Percentiles rank a stretch among this genome's conserved stretches.
These are phyloP conservation scores for Hyaloscypha bicolor DNA, from an alignment of 495 filamentous ascomycete genomes.

Conservation along the genomic window DNA sequence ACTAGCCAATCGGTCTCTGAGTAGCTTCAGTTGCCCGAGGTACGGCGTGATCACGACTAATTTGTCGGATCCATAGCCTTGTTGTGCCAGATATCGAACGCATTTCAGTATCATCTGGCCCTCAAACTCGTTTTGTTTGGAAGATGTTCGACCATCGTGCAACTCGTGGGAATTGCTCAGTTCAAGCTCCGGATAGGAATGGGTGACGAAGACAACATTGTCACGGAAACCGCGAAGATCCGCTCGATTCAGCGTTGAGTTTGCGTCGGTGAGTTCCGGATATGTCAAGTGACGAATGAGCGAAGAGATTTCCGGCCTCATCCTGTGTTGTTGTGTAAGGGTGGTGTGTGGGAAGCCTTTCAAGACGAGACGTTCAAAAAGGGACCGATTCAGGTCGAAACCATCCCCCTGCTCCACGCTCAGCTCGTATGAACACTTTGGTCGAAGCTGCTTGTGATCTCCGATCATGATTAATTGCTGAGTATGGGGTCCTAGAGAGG, in stretches of 20 bases:
- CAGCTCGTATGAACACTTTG: slow-evolving; percentile 52
- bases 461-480: slow-evolving; percentile 76
- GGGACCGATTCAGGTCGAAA: slow-evolving; percentile 69
- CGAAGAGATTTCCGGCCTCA: slow-evolving; percentile 69
- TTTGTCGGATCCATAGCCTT: slow-evolving; percentile 70
- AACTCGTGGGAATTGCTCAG: slow-evolving; percentile 48
- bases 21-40: slow-evolving; percentile 64
- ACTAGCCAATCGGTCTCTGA: slow-evolving; percentile 54
- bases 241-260: slow-evolving; percentile 51
- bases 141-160: slow-evolving; percentile 48
- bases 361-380: slow-evolving; percentile 71
- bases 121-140: slow-evolving; percentile 70
- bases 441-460: slow-evolving; percentile 77
- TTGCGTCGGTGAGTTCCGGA: slow-evolving; percentile 61
- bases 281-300: slow-evolving; percentile 64
- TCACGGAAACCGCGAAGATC: slow-evolving; percentile 60
- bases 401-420: slow-evolving; percentile 66
- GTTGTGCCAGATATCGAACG: slow-evolving; percentile 73
- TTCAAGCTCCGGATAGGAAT: slow-evolving; percentile 54
- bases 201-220: slow-evolving; percentile 67
- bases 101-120: slow-evolving; percentile 66
- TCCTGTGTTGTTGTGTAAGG: slow-evolving; percentile 66
- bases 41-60: slow-evolving; percentile 78
- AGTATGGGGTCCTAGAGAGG: slow-evolving; percentile 58
- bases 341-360: slow-evolving; percentile 56